Evolutionary conservation across 2,329 filamentous ascomycete species (phyloP).

Genomic region (Exophiala phaeomuriformis): DNA sequence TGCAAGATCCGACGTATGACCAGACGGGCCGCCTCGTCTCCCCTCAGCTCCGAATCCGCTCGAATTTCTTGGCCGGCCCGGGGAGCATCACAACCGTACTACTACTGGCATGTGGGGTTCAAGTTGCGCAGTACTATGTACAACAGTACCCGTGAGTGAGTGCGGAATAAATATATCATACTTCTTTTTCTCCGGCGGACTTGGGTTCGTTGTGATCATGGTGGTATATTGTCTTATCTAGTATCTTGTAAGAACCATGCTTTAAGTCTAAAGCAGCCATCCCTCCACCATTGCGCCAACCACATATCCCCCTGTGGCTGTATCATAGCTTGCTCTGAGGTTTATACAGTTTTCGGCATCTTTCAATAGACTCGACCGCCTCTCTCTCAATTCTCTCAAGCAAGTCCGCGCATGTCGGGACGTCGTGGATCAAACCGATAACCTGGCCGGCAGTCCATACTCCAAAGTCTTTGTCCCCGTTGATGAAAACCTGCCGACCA

Average conservation of each 20-base stretch:
- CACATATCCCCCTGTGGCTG: neutral
- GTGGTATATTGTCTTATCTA: neutral
- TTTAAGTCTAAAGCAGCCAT: neutral
- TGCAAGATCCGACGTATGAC: neutral
- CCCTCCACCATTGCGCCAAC: neutral
- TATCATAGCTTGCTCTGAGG: slow-evolving; percentile 21
- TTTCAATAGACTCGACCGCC: slow-evolving; percentile 58
- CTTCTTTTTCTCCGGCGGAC: too few species aligned
- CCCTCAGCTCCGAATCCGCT: neutral
- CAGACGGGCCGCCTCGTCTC: neutral
- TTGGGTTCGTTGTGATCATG: neutral
- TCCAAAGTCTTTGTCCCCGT: slow-evolving; percentile 82
- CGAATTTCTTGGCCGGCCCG: neutral
- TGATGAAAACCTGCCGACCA: slow-evolving; percentile 83
- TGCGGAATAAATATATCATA: too few species aligned
- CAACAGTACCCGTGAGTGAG: too few species aligned
- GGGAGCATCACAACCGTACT: neutral
- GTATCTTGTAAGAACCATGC: neutral
- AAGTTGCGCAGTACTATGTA: too few species aligned
- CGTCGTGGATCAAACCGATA: slow-evolving; percentile 75
- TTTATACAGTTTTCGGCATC: slow-evolving; percentile 36
- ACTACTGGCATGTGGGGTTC: too few species aligned
- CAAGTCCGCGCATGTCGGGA: slow-evolving; percentile 52
- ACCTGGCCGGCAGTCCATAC: slow-evolving; percentile 98
- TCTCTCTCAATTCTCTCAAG: slow-evolving; percentile 69